Base-by-base conservation (phyloP, 306 rosid genomes). In the Leucaena leucocephala region DNA sequence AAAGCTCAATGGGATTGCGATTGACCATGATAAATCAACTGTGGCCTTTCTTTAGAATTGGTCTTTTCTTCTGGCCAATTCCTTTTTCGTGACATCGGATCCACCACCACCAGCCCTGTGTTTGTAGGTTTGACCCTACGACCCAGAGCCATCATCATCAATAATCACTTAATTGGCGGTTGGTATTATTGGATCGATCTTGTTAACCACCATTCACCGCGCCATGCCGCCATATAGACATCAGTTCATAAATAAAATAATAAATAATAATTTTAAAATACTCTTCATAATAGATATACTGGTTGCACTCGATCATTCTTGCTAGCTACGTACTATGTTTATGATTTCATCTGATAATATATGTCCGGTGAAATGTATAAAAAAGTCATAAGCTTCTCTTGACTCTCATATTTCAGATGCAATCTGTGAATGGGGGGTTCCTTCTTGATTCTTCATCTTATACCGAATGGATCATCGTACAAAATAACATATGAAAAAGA, bases 61-160 rank as follows among this genome's bases (percentile, higher is more conserved):
- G 35, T 9, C 21, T 58, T 42, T 43, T 70, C 16, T 68, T 65
- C 33, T n/a, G 46, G 45, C 72, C 45, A 22, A 8, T 55, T 78
- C 67, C 64, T 64, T 73, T 76, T 54, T 36, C 0, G 27, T 3
- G 42, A 71, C 69, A 50, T 83, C 22, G 83, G 84, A 77, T 86
- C 88, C 87, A 82, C 78, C 73, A 44, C 78, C 69, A 35, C 44
- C 72, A 22, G 36, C 35, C 27, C 36, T 50, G 40, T 44, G 9
- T 7, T 52, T 52, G 40, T 48, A 13, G 65, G 64, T 76, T 76
- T 65, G 73, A 65, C 73, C 73, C 59, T 65, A 55, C 27, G 38
- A 13, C 7, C 12, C 7, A 12, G 16, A 39, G 43, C 34, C 42
- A 21, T 77, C 44, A 46, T 22, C 39, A 33, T 39, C 45, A 58